A percentile compares a stretch with the other conserved stretches of the same genome.
Conservation (phyloP, 192 early-diverging fungal species). For the Coemansia sp. region DNA sequence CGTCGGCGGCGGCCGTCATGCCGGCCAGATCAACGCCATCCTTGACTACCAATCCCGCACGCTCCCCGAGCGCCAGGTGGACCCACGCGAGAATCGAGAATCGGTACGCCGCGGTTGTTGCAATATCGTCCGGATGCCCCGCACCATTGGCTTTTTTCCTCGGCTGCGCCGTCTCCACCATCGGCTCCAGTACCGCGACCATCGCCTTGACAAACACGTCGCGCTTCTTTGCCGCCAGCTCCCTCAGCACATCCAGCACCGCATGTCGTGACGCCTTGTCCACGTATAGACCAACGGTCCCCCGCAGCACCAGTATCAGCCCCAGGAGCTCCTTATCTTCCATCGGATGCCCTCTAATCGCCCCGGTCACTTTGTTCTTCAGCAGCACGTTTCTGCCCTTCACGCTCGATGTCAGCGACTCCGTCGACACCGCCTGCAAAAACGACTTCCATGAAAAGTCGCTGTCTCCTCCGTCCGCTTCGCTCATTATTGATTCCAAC, state of each 20-base stretch:
- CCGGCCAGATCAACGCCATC: too few species aligned
- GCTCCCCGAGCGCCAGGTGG: constrained; percentile 44
- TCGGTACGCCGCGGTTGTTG: constrained; percentile 59
- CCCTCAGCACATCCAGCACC: constrained; percentile 60
- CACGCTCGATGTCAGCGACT: constrained; percentile 58
- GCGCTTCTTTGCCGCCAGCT: constrained; percentile 61
- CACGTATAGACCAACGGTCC: constrained; percentile 67
- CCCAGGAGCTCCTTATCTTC: constrained; percentile 36
- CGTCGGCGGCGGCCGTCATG: constrained; percentile 33
- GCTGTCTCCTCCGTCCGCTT: not conserved
- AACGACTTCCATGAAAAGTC: constrained; percentile 60
- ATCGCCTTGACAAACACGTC: constrained; percentile 59
- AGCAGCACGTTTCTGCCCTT: constrained; percentile 55
- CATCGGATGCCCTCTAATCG: constrained; percentile 28
- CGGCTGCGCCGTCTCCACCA: constrained; percentile 52
- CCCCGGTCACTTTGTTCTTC: constrained; percentile 46
- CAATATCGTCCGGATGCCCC: constrained; percentile 28
- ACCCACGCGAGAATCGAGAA: constrained; percentile 69
- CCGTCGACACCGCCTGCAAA: constrained; percentile 54
- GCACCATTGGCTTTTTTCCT: constrained; percentile 12
- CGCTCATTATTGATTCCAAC: constrained; percentile 13
- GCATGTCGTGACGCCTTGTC: constrained; percentile 65
- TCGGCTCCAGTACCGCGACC: constrained; percentile 48
- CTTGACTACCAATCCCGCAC: too few species aligned
- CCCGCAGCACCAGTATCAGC: constrained; percentile 56